These are phyloP conservation scores for Mortierella sp. DNA, from an alignment of 371 early-diverging fungal genomes.

Conservation along the genomic window DNA sequence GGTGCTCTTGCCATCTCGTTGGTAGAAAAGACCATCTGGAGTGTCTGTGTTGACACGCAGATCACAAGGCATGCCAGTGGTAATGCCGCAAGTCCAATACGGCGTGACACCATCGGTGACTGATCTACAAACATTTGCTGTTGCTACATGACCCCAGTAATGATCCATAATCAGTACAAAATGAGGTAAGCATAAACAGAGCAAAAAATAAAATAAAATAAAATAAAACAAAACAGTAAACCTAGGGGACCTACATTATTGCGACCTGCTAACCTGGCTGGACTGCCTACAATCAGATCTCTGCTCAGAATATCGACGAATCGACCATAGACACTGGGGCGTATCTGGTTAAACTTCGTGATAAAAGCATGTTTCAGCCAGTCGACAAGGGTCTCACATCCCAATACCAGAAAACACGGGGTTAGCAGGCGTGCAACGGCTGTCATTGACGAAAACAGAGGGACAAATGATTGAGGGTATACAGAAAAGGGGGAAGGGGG, in stretches of 20 bases:
- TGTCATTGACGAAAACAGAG: slow-evolving; percentile 72
- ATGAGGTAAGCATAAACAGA: neutral
- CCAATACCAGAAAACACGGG: slow-evolving; percentile 87
- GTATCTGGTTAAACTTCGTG: slow-evolving; percentile 95
- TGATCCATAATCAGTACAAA: no score
- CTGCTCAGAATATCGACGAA: slow-evolving; percentile 90
- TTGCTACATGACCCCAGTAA: slow-evolving; percentile 16
- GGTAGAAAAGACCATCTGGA: slow-evolving; percentile 72
- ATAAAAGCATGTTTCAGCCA: slow-evolving; percentile 99
- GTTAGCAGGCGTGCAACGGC: slow-evolving; percentile 75
- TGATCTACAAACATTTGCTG: slow-evolving; percentile 77
- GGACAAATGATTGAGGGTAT: slow-evolving; percentile 72
- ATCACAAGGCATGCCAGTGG: slow-evolving; percentile 91
- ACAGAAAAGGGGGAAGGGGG: slow-evolving; percentile 70
- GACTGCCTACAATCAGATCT: slow-evolving; percentile 84
- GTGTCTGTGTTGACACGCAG: slow-evolving; percentile 79
- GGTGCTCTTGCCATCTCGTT: slow-evolving; percentile 9
- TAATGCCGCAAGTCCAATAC: slow-evolving; percentile 92
- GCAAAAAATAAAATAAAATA: slow-evolving; percentile 25
- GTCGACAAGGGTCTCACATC: slow-evolving; percentile 93
- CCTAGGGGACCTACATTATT: slow-evolving; percentile 32
- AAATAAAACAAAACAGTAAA: neutral
- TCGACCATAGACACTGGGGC: slow-evolving; percentile 88
- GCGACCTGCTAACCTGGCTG: slow-evolving; percentile 61
- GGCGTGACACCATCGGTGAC: slow-evolving; percentile 88